Evolutionary conservation across 179 eudicot species (phyloP).

Genomic region (Vitellaria paradoxa): DNA sequence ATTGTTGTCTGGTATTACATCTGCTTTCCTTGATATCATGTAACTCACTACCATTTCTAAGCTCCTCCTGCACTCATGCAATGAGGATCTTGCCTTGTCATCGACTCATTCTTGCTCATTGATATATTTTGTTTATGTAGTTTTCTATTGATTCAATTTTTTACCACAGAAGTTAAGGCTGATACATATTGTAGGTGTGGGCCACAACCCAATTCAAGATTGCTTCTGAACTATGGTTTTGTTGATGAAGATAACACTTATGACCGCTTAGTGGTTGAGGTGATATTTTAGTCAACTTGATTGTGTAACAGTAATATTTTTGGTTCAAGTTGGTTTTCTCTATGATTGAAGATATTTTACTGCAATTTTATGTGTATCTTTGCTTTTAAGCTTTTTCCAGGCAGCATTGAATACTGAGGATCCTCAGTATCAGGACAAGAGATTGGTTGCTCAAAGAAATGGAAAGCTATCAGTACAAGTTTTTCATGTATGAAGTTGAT

Average conservation of each 20-base stretch:
- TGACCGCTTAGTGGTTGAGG: conserved; percentile 86
- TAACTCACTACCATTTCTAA: not conserved
- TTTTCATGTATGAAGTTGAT: conserved; percentile 56
- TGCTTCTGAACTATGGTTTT: conserved; percentile 93
- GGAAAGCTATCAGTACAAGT: conserved; percentile 78
- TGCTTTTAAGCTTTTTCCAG: conserved; percentile 28
- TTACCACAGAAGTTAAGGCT: not conserved
- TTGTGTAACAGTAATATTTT: not conserved
- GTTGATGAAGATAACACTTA: conserved; percentile 93
- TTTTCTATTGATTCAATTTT: not conserved
- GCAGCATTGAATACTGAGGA: conserved; percentile 89
- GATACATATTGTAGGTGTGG: conserved; percentile 73
- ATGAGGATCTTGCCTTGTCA: conserved; percentile 7
- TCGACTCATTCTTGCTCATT: not conserved
- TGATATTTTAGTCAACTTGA: conserved; percentile 19
- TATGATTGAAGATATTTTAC: not conserved
- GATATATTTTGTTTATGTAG: not conserved
- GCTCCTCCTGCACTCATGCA: not conserved
- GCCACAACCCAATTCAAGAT: conserved; percentile 94
- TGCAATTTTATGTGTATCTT: conserved; percentile 1
- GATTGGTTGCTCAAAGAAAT: conserved; percentile 95
- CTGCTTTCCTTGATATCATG: conserved; percentile 6
- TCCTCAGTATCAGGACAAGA: conserved; percentile 98
- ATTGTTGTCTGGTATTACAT: conserved; percentile 78
- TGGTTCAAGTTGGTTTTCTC: conserved; percentile 1